These are phyloP conservation scores for Apiospora arundinis DNA, from an alignment of 2,329 filamentous ascomycete genomes.

Conservation along the genomic window DNA sequence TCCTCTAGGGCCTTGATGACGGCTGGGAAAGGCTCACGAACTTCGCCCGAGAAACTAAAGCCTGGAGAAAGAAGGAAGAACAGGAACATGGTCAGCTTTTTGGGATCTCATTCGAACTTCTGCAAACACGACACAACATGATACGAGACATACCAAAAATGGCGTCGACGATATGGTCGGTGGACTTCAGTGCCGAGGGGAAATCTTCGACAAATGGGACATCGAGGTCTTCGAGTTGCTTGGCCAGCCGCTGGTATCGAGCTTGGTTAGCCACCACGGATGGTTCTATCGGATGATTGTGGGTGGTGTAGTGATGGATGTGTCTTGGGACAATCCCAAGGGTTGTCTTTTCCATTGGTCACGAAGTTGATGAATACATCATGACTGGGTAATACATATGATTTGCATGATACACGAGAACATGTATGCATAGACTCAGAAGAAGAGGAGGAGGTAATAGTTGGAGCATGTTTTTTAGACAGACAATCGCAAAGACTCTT, in stretches of 20 bases:
- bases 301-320: neutral
- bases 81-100: conserved; percentile 24
- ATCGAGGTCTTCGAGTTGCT: conserved; percentile 82
- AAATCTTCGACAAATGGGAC: conserved; percentile 89
- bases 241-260: conserved; percentile 71
- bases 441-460: neutral
- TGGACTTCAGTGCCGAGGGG: conserved; percentile 63
- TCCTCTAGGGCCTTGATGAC: conserved; percentile 81
- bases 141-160: conserved; percentile 73
- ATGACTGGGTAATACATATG: neutral
- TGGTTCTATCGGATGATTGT: neutral
- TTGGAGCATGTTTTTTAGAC: neutral
- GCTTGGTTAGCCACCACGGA: conserved; percentile 6
- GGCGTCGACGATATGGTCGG: conserved; percentile 87
- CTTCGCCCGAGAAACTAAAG: conserved; percentile 90
- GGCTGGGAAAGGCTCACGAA: conserved; percentile 87
- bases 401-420: neutral
- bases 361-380: neutral
- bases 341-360: too few relatives aligned
- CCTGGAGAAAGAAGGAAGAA: conserved; percentile 53
- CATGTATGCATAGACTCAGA: conserved; percentile 4
- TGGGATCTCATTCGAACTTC: conserved; percentile 16
- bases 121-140: neutral
- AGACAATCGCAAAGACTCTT: neutral
- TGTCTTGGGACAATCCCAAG: neutral